Evolutionary conservation across 164 flowering plant genomes (phyloP), one percentile per base, ranked within the genome.

Genomic region (Cinnamomum micranthum): DNA sequence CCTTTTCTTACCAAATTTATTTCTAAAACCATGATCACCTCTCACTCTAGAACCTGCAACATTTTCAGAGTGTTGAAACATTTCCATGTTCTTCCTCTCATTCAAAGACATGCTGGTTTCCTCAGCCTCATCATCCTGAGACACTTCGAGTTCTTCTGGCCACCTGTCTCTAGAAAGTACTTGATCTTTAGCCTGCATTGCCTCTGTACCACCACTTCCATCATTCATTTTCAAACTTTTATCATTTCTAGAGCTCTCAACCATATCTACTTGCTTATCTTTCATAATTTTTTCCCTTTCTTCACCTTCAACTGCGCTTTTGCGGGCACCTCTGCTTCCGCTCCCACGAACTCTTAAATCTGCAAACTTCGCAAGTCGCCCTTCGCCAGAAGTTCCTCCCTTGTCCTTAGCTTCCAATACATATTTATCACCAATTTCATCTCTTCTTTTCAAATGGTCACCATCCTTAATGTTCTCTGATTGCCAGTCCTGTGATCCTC

Each of bases 1-100:
- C 74, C 79, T 82, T 73, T 78, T 88, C 23, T 79, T 82, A 73
- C 28, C 80, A 1, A 66, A 50, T 68, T 70, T 78, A 31, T 77
- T 73, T 22, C 63, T 24, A 27, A 51, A 22, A 0, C 79, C 73
- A 65, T 47, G 77, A 55, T 75, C 75, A 33, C 47, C 47, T 41
- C 76, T 77, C 52, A 68, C 78, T 69, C 71, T 71, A 14, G 70
- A 50, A 33, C 47, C 71, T 71, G 65, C 68, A 68, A 28, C 69
- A 59, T 59, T 74, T 68, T 52, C 69, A 33, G 78, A 75, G n/a
- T 62, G 66, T 9, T 74, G 55, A 0, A 68, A 11, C 27, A 58
- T 66, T 71, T 80, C 83, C 75, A 77, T 41, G 68, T 80, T 79
- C 76, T 73, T 59, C 50, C 76, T 81, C 69, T 69, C 77, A 64